Evolutionary conservation across 352 stramenopile species (phyloP), one percentile per base, ranked within the genome.

Genomic region (Globisporangium iwayamae): DNA sequence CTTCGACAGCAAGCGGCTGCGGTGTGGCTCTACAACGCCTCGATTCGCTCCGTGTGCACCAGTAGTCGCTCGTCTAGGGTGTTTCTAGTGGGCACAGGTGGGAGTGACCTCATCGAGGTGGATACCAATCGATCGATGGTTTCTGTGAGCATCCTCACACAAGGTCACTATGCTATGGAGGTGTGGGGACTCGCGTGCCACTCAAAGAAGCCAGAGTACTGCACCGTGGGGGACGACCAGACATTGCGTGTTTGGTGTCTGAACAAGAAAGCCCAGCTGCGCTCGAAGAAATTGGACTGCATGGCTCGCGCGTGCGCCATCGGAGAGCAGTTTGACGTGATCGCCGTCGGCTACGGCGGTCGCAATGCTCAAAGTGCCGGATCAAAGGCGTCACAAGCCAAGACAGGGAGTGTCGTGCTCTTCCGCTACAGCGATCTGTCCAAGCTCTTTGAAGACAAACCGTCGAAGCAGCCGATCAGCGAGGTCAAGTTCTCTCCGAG

Each of bases 41-140:
- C 70, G 18, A 75, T 91, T 51, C 76, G 80, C 48, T 90, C 80
- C 52, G 46, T 91, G n/a, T 82, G 71, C 41, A 59, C 61, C 8
- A 67, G 55, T 45, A 60, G 39, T n/a, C 45, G 67, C 25, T 77
- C 71, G 8, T 67, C 72, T 7, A 65, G 75, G 25, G 60, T 65
- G 4, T 71, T 97, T 18, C 62, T 98, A 9, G 69, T 98, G 14
- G 93, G 91, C 18, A 97, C 90, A 16, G 66, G 56, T 39, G 91
- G 89, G 11, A 96, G 87, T 38, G 87, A 98, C 62, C 61, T 98
- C 11, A 71, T 96, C 10, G 89, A 98, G 61, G 53, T 98, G 28
- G 89, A 94, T 68, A 63, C 73, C 6, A 70, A 45, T 14, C 65
- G 66, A 6, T 51, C 68, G 18, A 61, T 68, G n/a, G 14, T 61